These are phyloP conservation scores for Neohortaea acidophila DNA, from an alignment of 495 filamentous ascomycete species.

Conservation along the genomic window DNA sequence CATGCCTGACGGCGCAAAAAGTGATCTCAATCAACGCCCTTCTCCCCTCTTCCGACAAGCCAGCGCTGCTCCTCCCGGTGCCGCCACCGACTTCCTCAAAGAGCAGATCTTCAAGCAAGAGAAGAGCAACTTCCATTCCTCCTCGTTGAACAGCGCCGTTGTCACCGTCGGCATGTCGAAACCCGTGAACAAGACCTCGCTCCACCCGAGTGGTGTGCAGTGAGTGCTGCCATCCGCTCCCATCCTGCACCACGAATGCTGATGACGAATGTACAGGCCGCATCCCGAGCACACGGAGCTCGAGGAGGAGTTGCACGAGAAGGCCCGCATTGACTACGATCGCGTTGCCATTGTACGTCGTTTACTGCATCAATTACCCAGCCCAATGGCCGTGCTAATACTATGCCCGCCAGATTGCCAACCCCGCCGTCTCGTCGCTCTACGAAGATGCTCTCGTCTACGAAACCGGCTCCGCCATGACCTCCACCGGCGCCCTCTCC, in stretches of 20 bases:
- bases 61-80: constrained; percentile 7
- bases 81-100: constrained; percentile 36
- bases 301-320: constrained; percentile 94
- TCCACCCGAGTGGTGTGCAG: constrained; percentile 86
- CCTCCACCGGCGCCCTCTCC: constrained; percentile 81
- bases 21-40: neutral
- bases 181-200: constrained; percentile 73
- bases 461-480: constrained; percentile 94
- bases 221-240: constrained; percentile 21
- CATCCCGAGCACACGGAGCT: constrained; percentile 82
- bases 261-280: constrained; percentile 37
- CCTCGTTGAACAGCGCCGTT: constrained; percentile 41
- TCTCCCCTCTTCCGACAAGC: constrained; percentile 4
- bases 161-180: constrained; percentile 47
- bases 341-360: constrained; percentile 81
- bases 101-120: constrained; percentile 46
- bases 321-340: constrained; percentile 98
- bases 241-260: neutral
- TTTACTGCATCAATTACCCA: constrained; percentile 2
- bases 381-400: neutral
- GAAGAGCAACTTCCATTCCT: constrained; percentile 49
- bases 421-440: constrained; percentile 78
- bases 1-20: neutral
- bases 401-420: constrained; percentile 51
- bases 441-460: constrained; percentile 99